These are phyloP conservation scores for Halocafeteria seosinensis DNA, from an alignment of 108 stramenopile genomes.

Conservation along the genomic window DNA sequence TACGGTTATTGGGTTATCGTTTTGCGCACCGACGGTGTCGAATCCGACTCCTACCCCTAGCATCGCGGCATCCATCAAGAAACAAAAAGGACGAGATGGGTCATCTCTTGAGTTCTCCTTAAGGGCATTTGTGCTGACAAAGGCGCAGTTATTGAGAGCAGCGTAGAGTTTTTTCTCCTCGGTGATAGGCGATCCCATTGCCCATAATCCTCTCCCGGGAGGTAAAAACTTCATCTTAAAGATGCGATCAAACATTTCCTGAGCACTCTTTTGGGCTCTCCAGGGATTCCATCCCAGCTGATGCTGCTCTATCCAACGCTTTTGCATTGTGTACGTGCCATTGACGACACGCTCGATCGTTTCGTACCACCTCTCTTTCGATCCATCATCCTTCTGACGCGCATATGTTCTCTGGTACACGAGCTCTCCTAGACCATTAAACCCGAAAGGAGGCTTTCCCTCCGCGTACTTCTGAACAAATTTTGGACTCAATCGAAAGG, in stretches of 20 bases:
- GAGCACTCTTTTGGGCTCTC: conserved; percentile 18
- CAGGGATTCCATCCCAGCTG: conserved; percentile 32
- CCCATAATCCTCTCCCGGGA: conserved; percentile 40
- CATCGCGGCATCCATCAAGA: conserved; percentile 42
- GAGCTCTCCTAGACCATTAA: conserved; percentile 41
- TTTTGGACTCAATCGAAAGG: conserved; percentile 9
- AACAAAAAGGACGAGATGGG: conserved; percentile 32
- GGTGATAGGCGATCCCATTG: conserved; percentile 38
- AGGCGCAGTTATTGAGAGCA: conserved; percentile 44
- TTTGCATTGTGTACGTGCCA: conserved; percentile 44
- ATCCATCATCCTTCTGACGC: conserved; percentile 11
- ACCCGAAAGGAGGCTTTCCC: conserved; percentile 27
- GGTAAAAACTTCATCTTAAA: conserved; percentile 43
- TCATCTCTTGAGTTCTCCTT: conserved; percentile 16
- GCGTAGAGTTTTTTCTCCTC: conserved; percentile 35
- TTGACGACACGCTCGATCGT: conserved; percentile 37
- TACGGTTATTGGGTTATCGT: conserved; percentile 1
- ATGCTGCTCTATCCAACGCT: conserved; percentile 30
- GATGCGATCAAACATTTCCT: conserved; percentile 42
- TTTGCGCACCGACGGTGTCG: conserved; percentile 34
- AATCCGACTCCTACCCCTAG: conserved; percentile 42
- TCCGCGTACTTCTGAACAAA: conserved; percentile 15
- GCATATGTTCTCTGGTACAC: conserved; percentile 36
- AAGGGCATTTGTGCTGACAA: conserved; percentile 24
- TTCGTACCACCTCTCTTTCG: conserved; percentile 14